These are phyloP conservation scores for Candida schatavii DNA, from an alignment of 805 yeast genomes.

Conservation along the genomic window DNA sequence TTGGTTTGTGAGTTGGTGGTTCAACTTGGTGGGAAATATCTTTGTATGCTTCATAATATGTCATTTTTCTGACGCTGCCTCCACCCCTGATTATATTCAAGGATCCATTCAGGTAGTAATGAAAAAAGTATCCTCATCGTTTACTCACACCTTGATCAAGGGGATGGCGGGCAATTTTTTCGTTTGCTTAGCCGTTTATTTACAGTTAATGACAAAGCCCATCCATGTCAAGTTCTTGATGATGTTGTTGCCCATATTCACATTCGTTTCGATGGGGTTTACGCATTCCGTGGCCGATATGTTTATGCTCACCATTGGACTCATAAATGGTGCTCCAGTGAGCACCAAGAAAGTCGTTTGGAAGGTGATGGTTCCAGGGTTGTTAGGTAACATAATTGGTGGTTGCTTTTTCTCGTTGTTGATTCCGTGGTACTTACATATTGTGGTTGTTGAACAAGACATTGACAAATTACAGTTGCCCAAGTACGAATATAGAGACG, in stretches of 20 bases:
- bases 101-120: conserved; percentile 51
- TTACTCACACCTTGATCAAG: conserved; percentile 63
- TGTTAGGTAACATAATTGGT: conserved; percentile 77
- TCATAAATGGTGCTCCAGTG: conserved; percentile 63
- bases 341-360: conserved; percentile 66
- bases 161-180: conserved; percentile 76
- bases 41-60: conserved; percentile 67
- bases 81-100: conserved; percentile 34
- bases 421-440: conserved; percentile 71
- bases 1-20: conserved; percentile 66
- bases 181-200: conserved; percentile 71
- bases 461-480: conserved; percentile 62
- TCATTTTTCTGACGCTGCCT: conserved; percentile 51
- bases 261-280: conserved; percentile 76
- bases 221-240: conserved; percentile 68
- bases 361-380: conserved; percentile 70
- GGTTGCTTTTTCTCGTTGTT: conserved; percentile 64
- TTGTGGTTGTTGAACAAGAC: conserved; percentile 71
- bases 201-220: conserved; percentile 78
- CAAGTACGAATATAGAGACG: conserved; percentile 67
- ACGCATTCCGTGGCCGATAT: conserved; percentile 83
- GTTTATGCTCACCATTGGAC: conserved; percentile 63
- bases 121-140: conserved; percentile 42
- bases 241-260: conserved; percentile 66
- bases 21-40: conserved; percentile 61